Conservation (phyloP, 2,329 filamentous ascomycete genomes). For the Claviceps humidiphila region DNA sequence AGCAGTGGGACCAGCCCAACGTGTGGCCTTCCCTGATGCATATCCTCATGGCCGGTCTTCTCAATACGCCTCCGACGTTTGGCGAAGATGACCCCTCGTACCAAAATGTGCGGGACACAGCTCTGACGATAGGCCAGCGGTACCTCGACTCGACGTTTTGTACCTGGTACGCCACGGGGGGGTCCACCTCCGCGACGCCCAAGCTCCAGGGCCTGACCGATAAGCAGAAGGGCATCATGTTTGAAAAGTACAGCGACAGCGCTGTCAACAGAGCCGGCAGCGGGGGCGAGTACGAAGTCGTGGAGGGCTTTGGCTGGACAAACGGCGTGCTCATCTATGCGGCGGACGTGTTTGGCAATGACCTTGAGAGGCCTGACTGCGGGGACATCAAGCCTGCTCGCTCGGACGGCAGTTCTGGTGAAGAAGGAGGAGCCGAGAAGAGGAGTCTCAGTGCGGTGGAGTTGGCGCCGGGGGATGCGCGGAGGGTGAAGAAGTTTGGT, state of each 20-base stretch:
- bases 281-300: slow-evolving; percentile 56
- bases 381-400: slow-evolving; percentile 33
- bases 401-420: slow-evolving; percentile 11
- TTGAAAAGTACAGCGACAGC: slow-evolving; percentile 55
- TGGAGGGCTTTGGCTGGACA: slow-evolving; percentile 59
- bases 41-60: slow-evolving; percentile 47
- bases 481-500: slow-evolving; percentile 35
- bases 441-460: slow-evolving; percentile 30
- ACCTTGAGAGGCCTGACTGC: slow-evolving; percentile 42
- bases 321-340: slow-evolving; percentile 57
- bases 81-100: slow-evolving; percentile 40
- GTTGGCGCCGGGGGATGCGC: slow-evolving; percentile 31
- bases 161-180: slow-evolving; percentile 56
- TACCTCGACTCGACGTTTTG: slow-evolving; percentile 57
- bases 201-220: slow-evolving; percentile 33
- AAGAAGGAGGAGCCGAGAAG: slow-evolving; percentile 5
- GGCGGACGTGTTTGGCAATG: slow-evolving; percentile 45
- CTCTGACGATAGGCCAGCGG: slow-evolving; percentile 46
- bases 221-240: slow-evolving; percentile 45
- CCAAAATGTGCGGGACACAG: slow-evolving; percentile 38
- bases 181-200: slow-evolving; percentile 39
- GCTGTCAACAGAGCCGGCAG: slow-evolving; percentile 46
- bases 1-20: slow-evolving; percentile 60
- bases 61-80: slow-evolving; percentile 45
- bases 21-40: slow-evolving; percentile 58